These are phyloP conservation scores for Elongisporangium prolatum DNA, from an alignment of 352 stramenopile species.

Conservation along the genomic window DNA sequence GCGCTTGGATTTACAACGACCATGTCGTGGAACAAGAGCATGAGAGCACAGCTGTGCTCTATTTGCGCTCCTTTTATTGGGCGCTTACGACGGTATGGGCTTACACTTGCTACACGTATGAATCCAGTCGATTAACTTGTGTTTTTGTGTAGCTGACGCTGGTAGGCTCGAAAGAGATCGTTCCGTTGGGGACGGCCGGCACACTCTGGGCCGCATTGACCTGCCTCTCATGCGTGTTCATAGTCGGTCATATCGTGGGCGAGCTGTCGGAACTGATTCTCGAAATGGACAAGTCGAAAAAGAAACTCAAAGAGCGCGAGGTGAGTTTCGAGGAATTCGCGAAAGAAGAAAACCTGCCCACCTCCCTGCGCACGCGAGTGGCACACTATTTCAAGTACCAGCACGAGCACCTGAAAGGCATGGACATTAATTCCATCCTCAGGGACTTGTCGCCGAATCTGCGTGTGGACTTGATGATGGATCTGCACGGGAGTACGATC, in stretches of 20 bases:
- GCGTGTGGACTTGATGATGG: slow-evolving; percentile 62
- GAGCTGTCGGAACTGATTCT: slow-evolving; percentile 76
- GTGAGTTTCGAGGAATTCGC: slow-evolving; percentile 67
- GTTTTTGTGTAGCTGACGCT: slow-evolving; percentile 39
- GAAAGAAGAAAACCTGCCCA: slow-evolving; percentile 53
- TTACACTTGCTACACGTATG: no score
- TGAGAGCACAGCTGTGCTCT: slow-evolving; percentile 37
- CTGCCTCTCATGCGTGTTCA: slow-evolving; percentile 71
- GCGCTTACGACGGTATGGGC: slow-evolving; percentile 67
- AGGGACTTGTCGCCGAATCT: slow-evolving; percentile 70
- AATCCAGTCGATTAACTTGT: no score
- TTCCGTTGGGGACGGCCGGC: slow-evolving; percentile 44
- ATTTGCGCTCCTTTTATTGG: slow-evolving; percentile 77
- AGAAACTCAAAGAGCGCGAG: slow-evolving; percentile 64
- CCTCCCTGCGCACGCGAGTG: slow-evolving; percentile 49
- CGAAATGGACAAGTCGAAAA: slow-evolving; percentile 69
- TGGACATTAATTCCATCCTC: slow-evolving; percentile 69
- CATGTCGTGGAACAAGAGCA: slow-evolving; percentile 67
- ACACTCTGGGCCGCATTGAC: slow-evolving; percentile 65
- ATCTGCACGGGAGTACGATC: slow-evolving; percentile 55
- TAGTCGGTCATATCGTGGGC: slow-evolving; percentile 73
- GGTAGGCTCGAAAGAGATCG: slow-evolving; percentile 66
- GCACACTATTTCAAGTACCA: slow-evolving; percentile 71
- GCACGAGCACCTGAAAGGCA: slow-evolving; percentile 58
- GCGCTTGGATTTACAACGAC: slow-evolving; percentile 69